Percentiles rank a stretch among this genome's conserved stretches.
Conservation (phyloP, 495 filamentous ascomycete species). For the Trypethelium eluteriae region DNA sequence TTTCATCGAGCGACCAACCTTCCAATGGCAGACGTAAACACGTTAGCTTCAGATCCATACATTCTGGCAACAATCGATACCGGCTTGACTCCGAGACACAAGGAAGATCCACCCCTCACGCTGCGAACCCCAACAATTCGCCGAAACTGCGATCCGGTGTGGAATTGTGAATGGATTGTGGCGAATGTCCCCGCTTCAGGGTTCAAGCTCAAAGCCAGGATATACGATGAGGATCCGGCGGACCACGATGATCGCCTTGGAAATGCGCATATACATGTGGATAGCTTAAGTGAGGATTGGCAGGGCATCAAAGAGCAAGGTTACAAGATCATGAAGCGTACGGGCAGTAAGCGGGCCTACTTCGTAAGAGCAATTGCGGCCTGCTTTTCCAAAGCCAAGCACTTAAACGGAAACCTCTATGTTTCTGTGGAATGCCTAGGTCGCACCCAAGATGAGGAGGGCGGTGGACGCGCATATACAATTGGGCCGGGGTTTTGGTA, state of each 20-base stretch:
- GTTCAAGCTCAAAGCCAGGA: slow-evolving; percentile 67
- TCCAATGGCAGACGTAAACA: slow-evolving; percentile 69
- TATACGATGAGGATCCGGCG: slow-evolving; percentile 82
- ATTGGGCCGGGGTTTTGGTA: slow-evolving; percentile 68
- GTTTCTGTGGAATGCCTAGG: slow-evolving; percentile 68
- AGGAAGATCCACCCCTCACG: slow-evolving; percentile 64
- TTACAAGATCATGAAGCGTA: slow-evolving; percentile 71
- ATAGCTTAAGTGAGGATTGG: slow-evolving; percentile 55
- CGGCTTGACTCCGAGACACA: slow-evolving; percentile 61
- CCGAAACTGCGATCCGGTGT: slow-evolving; percentile 60
- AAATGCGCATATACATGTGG: slow-evolving; percentile 62
- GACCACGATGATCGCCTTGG: slow-evolving; percentile 85
- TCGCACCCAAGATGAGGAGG: slow-evolving; percentile 56
- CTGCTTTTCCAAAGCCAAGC: slow-evolving; percentile 46
- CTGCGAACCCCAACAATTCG: slow-evolving; percentile 71
- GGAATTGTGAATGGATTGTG: slow-evolving; percentile 82
- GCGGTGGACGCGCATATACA: slow-evolving; percentile 69
- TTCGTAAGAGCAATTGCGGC: slow-evolving; percentile 56
- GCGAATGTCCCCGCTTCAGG: slow-evolving; percentile 73
- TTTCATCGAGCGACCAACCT: slow-evolving; percentile 75
- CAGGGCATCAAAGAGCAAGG: slow-evolving; percentile 53
- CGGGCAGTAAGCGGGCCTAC: slow-evolving; percentile 79
- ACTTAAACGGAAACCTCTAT: slow-evolving; percentile 54
- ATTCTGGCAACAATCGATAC: slow-evolving; percentile 59
- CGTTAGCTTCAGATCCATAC: slow-evolving; percentile 78